Evolutionary conservation across 1,284 basidiomycete genomes (phyloP), one percentile per base, ranked within the genome.

Genomic region (Somion occarium): DNA sequence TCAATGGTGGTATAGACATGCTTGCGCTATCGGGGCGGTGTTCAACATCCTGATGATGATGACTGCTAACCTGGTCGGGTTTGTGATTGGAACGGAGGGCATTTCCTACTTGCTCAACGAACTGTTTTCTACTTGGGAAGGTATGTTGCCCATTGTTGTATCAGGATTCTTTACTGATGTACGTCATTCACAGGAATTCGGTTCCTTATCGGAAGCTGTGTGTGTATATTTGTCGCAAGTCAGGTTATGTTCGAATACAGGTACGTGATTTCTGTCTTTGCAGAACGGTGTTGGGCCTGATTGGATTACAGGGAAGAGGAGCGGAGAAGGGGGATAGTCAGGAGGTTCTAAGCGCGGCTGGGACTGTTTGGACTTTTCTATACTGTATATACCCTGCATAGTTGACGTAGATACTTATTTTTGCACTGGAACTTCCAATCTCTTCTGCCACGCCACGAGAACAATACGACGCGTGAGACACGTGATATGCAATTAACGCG

Each of bases 231-330:
- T 63, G 76, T 93, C 18, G 92, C 78, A 1, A 84, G 85, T 0
- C 96, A 98, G 65, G 69, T 97, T 45, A 98, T 98, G 96, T 93
- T 97, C 55, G 94, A 97, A 65, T 97, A 97, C 67, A 73, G 93
- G 83, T 83, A 53, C 41, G 78, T 64, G 11, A 24, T 2, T 18
- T 19, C 5, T 23, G 24, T 13, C 1, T 15, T 38, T 22, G 3
- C 19, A 13, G 3, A 19, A 26, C 20, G 50, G 25, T 34, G 3
- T 42, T 11, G 18, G n/a, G n/a, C 24, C 58, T 25, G 38, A 37
- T 7, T 44, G 11, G 3, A 30, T 27, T 12, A 13, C 45, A 70
- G 68, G 49, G 68, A 69, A 50, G 69, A 70, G 52, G 69, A 70
- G 49, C 57, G 59, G 45, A 59, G 69, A 11, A 58, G 57, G 52